phyloP scores from a whole-genome alignment of 2,329 filamentous ascomycete species.

The Penicillium sp. region DNA sequence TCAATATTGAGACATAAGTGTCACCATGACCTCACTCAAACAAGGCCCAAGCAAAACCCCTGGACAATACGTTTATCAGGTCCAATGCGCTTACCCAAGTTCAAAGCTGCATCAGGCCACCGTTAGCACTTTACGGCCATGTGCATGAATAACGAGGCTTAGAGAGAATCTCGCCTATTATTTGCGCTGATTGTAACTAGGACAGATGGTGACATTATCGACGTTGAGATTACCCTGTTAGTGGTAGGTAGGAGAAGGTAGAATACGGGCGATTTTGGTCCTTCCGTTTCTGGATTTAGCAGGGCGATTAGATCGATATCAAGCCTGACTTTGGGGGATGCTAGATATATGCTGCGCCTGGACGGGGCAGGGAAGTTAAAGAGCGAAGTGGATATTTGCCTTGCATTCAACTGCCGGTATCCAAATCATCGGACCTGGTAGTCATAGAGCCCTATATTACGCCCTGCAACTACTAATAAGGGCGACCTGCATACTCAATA shows the following conservation, averaged over 20 bases:
- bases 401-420: not conserved
- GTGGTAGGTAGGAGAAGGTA: slow-evolving; percentile 59
- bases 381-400: not conserved
- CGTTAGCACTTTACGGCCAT: slow-evolving; percentile 64
- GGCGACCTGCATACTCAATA: slow-evolving; percentile 76
- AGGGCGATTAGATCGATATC: slow-evolving; percentile 6
- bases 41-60: slow-evolving; percentile 39
- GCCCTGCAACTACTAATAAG: slow-evolving; percentile 48
- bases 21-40: slow-evolving; percentile 60
- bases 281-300: slow-evolving; percentile 8
- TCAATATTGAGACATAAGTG: slow-evolving; percentile 62
- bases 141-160: slow-evolving; percentile 63
- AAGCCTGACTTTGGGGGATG: slow-evolving; percentile 4
- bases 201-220: slow-evolving; percentile 11
- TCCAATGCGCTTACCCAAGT: slow-evolving; percentile 55
- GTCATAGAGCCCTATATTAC: slow-evolving; percentile 18
- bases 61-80: slow-evolving; percentile 47
- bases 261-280: slow-evolving; percentile 52
- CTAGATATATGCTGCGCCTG: too few relatives aligned
- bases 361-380: slow-evolving; percentile 8
- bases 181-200: slow-evolving; percentile 6
- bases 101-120: slow-evolving; percentile 56
- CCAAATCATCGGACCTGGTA: slow-evolving; percentile 15
- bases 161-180: slow-evolving; percentile 54
- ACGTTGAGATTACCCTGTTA: slow-evolving; percentile 41